Evolutionary conservation across 768 basidiomycete genomes (phyloP).

Genomic region (Neoboletus subvelutipes): DNA sequence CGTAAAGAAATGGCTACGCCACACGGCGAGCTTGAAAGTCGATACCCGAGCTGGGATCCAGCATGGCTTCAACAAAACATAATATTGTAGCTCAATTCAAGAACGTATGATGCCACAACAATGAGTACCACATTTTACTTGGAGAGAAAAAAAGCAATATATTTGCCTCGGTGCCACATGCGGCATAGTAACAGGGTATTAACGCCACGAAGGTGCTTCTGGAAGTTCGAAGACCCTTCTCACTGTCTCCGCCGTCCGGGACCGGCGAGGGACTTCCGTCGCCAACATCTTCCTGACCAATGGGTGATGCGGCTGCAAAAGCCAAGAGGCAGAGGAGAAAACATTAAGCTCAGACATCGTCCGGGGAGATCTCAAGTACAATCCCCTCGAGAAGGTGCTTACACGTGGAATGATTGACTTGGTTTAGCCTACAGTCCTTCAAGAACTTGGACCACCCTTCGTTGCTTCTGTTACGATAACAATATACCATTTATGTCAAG

Average conservation of each 20-base stretch:
- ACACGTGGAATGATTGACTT: constrained; percentile 4
- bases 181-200: background rate
- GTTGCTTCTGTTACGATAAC: constrained; percentile 54
- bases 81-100: background rate
- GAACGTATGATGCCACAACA: background rate
- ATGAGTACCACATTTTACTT: background rate
- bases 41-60: background rate
- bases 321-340: background rate
- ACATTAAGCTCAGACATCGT: background rate
- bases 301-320: background rate
- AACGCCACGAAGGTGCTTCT: constrained; percentile 17
- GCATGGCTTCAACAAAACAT: background rate
- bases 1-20: constrained; percentile 17
- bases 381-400: background rate
- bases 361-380: background rate
- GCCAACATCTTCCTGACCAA: background rate
- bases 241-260: constrained; percentile 4
- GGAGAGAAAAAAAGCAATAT: background rate
- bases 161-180: background rate
- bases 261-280: background rate
- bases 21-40: constrained; percentile 17
- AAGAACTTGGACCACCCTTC: constrained; percentile 65
- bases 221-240: constrained; percentile 2
- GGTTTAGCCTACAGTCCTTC: constrained; percentile 43
- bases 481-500: constrained; percentile 1